Evolutionary conservation across 805 yeast species (phyloP).

Genomic region (Blastobotrys peoriensis): DNA sequence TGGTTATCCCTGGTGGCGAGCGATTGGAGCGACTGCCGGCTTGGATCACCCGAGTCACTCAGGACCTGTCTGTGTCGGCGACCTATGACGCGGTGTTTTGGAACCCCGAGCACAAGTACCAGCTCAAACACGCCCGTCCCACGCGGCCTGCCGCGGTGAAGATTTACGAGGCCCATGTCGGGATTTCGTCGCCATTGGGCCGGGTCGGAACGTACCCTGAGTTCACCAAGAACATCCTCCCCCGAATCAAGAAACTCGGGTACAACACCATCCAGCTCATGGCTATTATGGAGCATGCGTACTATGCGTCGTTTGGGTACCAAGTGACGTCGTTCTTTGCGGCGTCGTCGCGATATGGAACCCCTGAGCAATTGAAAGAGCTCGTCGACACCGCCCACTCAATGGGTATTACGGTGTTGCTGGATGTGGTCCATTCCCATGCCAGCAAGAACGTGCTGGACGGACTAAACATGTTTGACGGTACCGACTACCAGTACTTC

Average conservation of each 20-base stretch:
- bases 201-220: constrained; percentile 78
- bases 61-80: constrained; percentile 39
- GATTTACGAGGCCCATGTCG: constrained; percentile 90
- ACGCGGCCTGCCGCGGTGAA: constrained; percentile 45
- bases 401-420: constrained; percentile 74
- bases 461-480: constrained; percentile 89
- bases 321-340: constrained; percentile 94
- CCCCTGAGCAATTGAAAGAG: constrained; percentile 91
- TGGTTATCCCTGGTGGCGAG: constrained; percentile 63
- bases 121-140: constrained; percentile 64
- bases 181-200: constrained; percentile 89
- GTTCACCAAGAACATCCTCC: constrained; percentile 72
- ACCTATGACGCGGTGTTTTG: constrained; percentile 85
- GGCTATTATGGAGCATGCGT: constrained; percentile 99
- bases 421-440: constrained; percentile 94
- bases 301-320: constrained; percentile 97
- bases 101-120: constrained; percentile 66
- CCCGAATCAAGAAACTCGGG: constrained; percentile 78
- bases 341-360: constrained; percentile 80
- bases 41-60: constrained; percentile 80
- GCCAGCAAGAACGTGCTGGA: constrained; percentile 92
- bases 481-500: constrained; percentile 91
- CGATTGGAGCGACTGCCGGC: constrained; percentile 79
- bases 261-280: constrained; percentile 90
- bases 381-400: constrained; percentile 89